Conservation (phyloP, 2,329 filamentous ascomycete genomes). For the Colletotrichum costaricense region DNA sequence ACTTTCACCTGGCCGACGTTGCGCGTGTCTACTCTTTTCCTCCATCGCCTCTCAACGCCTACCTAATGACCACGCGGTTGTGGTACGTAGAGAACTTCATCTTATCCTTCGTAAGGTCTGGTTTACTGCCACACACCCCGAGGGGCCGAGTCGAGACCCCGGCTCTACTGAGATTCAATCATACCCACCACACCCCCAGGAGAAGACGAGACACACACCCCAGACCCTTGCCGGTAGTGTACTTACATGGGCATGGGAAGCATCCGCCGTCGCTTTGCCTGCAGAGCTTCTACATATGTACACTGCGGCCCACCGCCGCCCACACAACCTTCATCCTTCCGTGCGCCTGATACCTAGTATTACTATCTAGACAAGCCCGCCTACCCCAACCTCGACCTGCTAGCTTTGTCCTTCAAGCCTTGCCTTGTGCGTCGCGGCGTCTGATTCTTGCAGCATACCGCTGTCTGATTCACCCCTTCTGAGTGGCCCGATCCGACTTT, state of each 20-base stretch:
- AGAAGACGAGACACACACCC: slow-evolving; percentile 28
- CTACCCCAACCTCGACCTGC: slow-evolving; percentile 29
- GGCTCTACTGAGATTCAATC: slow-evolving; percentile 34
- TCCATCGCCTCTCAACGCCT: not conserved
- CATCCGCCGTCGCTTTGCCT: slow-evolving; percentile 22
- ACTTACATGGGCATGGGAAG: slow-evolving; percentile 28
- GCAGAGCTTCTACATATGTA: slow-evolving; percentile 36
- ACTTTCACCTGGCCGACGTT: not conserved
- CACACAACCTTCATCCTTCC: slow-evolving; percentile 23
- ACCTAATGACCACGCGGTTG: not conserved
- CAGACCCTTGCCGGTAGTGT: slow-evolving; percentile 37
- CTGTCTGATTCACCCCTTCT: slow-evolving; percentile 18
- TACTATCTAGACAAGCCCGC: slow-evolving; percentile 34
- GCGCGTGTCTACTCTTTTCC: not conserved
- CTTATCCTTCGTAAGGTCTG: slow-evolving; percentile 27
- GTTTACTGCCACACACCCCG: slow-evolving; percentile 24
- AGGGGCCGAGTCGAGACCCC: slow-evolving; percentile 28
- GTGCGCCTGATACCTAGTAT: slow-evolving; percentile 25
- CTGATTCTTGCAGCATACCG: slow-evolving; percentile 36
- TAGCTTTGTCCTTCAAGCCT: slow-evolving; percentile 29
- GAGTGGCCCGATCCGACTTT: slow-evolving; percentile 33
- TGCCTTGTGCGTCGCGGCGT: slow-evolving; percentile 36
- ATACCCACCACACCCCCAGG: slow-evolving; percentile 34
- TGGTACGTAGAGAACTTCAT: slow-evolving; percentile 11
- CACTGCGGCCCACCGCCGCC: slow-evolving; percentile 31